phyloP scores from a whole-genome alignment of 225 moss, liverwort and hornwort species.

The Anthoceros angustus region DNA sequence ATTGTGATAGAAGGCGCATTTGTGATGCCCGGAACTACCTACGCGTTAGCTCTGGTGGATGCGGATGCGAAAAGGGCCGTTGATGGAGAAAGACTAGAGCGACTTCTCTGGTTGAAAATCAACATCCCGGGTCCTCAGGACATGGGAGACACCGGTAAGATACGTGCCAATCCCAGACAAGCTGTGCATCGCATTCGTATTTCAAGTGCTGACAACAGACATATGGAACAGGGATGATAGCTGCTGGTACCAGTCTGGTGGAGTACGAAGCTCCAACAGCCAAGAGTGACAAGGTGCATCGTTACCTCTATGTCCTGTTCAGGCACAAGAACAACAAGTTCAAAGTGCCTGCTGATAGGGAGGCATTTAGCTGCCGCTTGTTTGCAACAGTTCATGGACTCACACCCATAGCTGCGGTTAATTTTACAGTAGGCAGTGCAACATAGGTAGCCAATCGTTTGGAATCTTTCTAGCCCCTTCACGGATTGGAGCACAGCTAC shows the following conservation, averaged over 20 bases:
- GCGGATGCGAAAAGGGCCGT: not conserved
- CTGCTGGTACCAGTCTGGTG: not conserved
- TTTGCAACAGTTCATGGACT: not conserved
- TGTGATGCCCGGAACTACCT: constrained; percentile 1
- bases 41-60: not conserved
- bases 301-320: not conserved
- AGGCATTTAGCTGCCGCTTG: constrained; percentile 3
- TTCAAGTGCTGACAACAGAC: not conserved
- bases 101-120: not conserved
- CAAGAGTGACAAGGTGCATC: not conserved
- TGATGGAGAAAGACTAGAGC: not conserved
- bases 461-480: no score
- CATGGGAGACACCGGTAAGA: not conserved
- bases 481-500: no score
- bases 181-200: not conserved
- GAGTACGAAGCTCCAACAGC: not conserved
- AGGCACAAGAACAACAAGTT: constrained; percentile 1
- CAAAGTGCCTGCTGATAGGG: not conserved
- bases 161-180: not conserved
- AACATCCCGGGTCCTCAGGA: not conserved
- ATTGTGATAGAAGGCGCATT: not conserved
- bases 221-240: not conserved
- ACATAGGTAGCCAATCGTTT: not conserved
- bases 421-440: not conserved
- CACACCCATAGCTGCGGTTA: not conserved